Conservation (phyloP, 148 eudicot species). For the Fagopyrum tataricum region DNA sequence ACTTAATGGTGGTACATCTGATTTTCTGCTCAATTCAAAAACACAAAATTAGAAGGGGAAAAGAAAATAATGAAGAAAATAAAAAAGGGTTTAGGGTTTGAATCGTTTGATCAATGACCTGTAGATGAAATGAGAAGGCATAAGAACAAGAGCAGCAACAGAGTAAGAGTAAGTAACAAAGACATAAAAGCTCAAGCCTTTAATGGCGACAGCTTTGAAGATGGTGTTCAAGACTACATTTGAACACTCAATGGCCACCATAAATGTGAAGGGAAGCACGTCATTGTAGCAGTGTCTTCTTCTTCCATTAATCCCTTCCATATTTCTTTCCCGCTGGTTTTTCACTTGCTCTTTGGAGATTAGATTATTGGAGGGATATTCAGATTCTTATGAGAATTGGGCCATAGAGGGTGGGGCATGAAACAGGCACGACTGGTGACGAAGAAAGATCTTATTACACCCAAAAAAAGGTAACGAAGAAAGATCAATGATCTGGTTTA, state of each 20-base stretch:
- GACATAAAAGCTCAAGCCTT: slow-evolving; percentile 38
- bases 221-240: slow-evolving; percentile 31
- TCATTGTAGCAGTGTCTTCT: slow-evolving; percentile 19
- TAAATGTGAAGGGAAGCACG: slow-evolving; percentile 26
- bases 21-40: slow-evolving; percentile 18
- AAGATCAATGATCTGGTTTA: no score
- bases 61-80: neutral
- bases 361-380: no score
- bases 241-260: slow-evolving; percentile 31
- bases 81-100: neutral
- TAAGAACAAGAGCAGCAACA: slow-evolving; percentile 29
- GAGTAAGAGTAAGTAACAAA: slow-evolving; percentile 36
- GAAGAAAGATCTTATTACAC: no score
- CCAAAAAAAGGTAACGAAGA: no score
- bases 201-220: slow-evolving; percentile 37
- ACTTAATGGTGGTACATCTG: slow-evolving; percentile 21
- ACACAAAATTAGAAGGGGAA: no score
- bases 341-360: neutral
- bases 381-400: no score
- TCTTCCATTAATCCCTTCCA: slow-evolving; percentile 11
- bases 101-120: slow-evolving; percentile 18
- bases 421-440: no score
- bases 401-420: no score
- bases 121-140: slow-evolving; percentile 26
- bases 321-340: neutral